phyloP scores from a whole-genome alignment of 1,284 basidiomycete species.

The Apiotrichum montevideense region DNA sequence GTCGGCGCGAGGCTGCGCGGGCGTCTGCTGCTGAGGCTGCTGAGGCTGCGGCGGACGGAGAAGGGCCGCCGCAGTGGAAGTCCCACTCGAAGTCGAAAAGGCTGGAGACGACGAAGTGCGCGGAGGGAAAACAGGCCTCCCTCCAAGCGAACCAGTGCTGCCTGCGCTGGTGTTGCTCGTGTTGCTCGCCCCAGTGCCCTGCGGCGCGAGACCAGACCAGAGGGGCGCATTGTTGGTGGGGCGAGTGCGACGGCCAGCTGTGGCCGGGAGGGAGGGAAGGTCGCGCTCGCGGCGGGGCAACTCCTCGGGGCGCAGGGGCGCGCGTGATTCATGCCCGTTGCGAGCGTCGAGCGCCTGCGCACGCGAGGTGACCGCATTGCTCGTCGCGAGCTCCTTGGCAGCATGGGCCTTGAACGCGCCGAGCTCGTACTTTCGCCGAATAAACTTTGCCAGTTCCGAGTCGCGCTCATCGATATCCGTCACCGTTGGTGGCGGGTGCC shows the following conservation, averaged over 20 bases:
- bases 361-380: conserved; percentile 12
- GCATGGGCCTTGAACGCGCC: conserved; percentile 35
- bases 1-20: not conserved
- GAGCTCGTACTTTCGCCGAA: conserved; percentile 43
- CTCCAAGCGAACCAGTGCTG: not conserved
- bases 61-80: not conserved
- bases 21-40: not conserved
- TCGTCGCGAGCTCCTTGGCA: conserved; percentile 5
- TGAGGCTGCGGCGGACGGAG: not conserved
- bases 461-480: conserved; percentile 38
- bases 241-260: not conserved
- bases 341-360: conserved; percentile 9
- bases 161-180: not conserved
- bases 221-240: not conserved
- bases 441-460: conserved; percentile 43
- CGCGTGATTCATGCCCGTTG: not conserved
- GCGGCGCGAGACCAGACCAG: conserved; percentile 2
- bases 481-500: conserved; percentile 36
- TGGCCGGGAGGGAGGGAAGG: conserved; percentile 1
- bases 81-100: not conserved
- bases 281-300: conserved; percentile 3
- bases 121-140: not conserved
- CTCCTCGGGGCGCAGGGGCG: not conserved
- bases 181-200: conserved; percentile 1
- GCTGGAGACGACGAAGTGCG: not conserved